Base-by-base conservation (phyloP, 306 rosid genomes). In the Myrica gale region DNA sequence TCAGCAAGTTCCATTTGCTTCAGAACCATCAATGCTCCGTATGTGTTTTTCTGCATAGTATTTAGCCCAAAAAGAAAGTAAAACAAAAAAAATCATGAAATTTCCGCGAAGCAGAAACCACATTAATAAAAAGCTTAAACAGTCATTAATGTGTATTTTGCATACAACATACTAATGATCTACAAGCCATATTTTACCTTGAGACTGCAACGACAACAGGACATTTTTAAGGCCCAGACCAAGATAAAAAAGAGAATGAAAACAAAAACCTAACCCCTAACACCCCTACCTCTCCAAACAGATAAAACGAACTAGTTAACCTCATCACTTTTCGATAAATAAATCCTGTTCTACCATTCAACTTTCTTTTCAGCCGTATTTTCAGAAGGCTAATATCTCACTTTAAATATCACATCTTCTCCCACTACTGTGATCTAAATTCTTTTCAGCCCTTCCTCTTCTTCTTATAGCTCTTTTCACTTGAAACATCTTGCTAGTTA, bases 21-120 rank as follows among this genome's bases (percentile, higher is more conserved):
- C 58, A 89, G 75, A 82, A 95, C 91, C 80, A 43, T 84, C 72
- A 86, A 63, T 44, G 77, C 98, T 71, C 74, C 83, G 50, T 45
- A 19, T 67, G 68, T 75, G 72, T 92, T 92, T 78, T 89, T 95
- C 98, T 95, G 87, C 89, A 80, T 66, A 75, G 62, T 68, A 48
- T 72, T 74, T 19, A 67, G 56, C 8, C 13, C 62, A 82, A 50
- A 16, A 78, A 56, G 37, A 75, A 74, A 42, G 75, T 48, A 62
- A 46, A 46, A 60, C 57, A 6, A 60, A 23, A 74, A 71, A 61
- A 79, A 5, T 65, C 63, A 26, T 26, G 32, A 45, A 41, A 74
- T 51, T 73, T 65, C 60, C 0, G 21, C 48, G 60, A 80, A 81
- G 68, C 72, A 47, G 46, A 55, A 54, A 16, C 75, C 52, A 71